Evolutionary conservation across 1,284 basidiomycete genomes (phyloP).

Genomic region (Papiliotrema fonsecae): DNA sequence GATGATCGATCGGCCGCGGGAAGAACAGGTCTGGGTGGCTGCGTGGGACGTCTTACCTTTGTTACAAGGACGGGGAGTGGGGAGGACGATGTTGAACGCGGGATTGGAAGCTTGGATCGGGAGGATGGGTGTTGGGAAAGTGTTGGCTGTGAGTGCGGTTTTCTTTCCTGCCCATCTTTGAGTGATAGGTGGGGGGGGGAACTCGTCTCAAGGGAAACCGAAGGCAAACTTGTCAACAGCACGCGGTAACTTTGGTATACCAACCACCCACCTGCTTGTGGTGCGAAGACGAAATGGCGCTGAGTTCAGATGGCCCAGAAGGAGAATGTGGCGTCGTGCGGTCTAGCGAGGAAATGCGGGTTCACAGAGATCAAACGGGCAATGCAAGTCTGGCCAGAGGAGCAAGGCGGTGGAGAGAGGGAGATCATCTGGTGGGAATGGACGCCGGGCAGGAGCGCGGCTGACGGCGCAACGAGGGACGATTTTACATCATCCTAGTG

Average conservation of each 20-base stretch:
- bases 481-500: too few relatives aligned
- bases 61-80: conserved; percentile 11
- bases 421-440: neutral
- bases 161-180: too few relatives aligned
- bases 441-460: too few relatives aligned
- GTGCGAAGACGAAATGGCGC: neutral
- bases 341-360: neutral
- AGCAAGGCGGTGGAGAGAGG: conserved; percentile 2
- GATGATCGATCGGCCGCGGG: neutral
- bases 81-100: conserved; percentile 6
- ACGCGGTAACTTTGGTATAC: too few relatives aligned
- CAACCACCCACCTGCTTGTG: too few relatives aligned
- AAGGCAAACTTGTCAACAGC: too few relatives aligned
- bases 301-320: neutral
- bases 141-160: conserved; percentile 9
- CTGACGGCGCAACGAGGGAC: too few relatives aligned
- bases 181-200: too few relatives aligned
- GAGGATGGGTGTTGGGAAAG: conserved; percentile 6
- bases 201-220: too few relatives aligned
- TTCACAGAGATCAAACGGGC: neutral
- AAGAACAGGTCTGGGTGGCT: conserved; percentile 8
- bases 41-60: conserved; percentile 11
- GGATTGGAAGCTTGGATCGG: conserved; percentile 1
- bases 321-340: neutral
- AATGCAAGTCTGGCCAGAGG: neutral